A percentile compares a stretch with the other conserved stretches of the same genome.
These are phyloP conservation scores for Aspergillus sp. DNA, from an alignment of 2,329 filamentous ascomycete genomes.

Conservation along the genomic window DNA sequence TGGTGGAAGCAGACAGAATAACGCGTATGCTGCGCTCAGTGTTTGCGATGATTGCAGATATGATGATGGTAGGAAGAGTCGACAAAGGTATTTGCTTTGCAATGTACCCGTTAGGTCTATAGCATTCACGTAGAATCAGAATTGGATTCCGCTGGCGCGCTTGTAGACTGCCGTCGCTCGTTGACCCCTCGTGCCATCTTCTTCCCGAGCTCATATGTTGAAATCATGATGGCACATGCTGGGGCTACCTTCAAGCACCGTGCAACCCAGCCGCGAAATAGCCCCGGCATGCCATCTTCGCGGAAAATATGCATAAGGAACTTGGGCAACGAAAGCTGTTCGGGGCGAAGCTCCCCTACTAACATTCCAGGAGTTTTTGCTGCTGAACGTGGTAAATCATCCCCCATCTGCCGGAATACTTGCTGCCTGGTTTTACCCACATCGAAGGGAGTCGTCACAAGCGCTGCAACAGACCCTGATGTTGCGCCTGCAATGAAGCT, in stretches of 20 bases:
- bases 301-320: constrained; percentile 88
- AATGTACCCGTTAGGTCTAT: not conserved
- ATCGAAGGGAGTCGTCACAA: constrained; percentile 91
- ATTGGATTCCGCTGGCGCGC: not conserved
- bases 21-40: not conserved
- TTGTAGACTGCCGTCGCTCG: constrained; percentile 36
- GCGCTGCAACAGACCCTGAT: constrained; percentile 75
- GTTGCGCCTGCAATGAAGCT: constrained; percentile 79
- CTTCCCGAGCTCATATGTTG: constrained; percentile 94
- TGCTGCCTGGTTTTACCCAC: constrained; percentile 95
- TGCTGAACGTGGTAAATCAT: constrained; percentile 20
- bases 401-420: constrained; percentile 57
- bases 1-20: not conserved
- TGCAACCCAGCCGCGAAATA: constrained; percentile 89
- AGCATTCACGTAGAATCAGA: not conserved
- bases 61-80: not conserved
- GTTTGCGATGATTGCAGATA: too few relatives aligned
- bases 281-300: constrained; percentile 68
- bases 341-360: constrained; percentile 42
- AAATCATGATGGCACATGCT: constrained; percentile 98
- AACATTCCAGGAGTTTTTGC: constrained; percentile 6
- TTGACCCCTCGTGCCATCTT: constrained; percentile 73
- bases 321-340: constrained; percentile 68
- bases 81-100: too few relatives aligned
- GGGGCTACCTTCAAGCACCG: constrained; percentile 90